These are phyloP conservation scores for Chamaenerion angustifolium DNA, from an alignment of 345 rosid genomes.

Conservation along the genomic window DNA sequence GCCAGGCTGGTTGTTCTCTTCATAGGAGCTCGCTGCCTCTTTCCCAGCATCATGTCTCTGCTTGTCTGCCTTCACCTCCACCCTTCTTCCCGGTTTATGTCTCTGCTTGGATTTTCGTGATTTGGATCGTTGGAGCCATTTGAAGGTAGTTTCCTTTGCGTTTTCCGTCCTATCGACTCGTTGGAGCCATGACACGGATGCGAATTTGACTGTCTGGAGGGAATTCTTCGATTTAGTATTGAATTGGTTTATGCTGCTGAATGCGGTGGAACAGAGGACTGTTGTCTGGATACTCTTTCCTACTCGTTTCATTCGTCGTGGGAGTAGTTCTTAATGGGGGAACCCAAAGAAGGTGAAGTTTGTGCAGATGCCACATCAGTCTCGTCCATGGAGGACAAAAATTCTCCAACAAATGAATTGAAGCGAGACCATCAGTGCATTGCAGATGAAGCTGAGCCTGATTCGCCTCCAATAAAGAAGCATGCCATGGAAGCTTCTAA, in stretches of 20 bases:
- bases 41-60: constrained; percentile 91
- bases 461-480: constrained; percentile 31
- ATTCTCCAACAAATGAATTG: constrained; percentile 23
- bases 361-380: constrained; percentile 23
- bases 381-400: constrained; percentile 13
- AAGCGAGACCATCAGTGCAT: constrained; percentile 25
- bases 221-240: too few species aligned
- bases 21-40: constrained; percentile 69
- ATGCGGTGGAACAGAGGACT: constrained; percentile 5
- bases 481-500: constrained; percentile 53
- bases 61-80: too few species aligned
- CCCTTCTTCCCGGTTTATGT: too few species aligned
- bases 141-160: constrained; percentile 1
- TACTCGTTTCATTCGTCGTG: constrained; percentile 2
- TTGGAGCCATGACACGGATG: too few species aligned
- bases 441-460: constrained; percentile 17
- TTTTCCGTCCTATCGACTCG: neutral
- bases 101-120: too few species aligned
- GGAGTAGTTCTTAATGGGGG: constrained; percentile 25
- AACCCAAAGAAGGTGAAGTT: constrained; percentile 25
- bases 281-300: neutral
- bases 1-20: constrained; percentile 72
- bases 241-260: constrained; percentile 2
- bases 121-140: constrained; percentile 2
- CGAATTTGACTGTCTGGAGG: too few species aligned